Evolutionary conservation across 1,139 yeast species (phyloP).

Genomic region (Kodamaea plutei): DNA sequence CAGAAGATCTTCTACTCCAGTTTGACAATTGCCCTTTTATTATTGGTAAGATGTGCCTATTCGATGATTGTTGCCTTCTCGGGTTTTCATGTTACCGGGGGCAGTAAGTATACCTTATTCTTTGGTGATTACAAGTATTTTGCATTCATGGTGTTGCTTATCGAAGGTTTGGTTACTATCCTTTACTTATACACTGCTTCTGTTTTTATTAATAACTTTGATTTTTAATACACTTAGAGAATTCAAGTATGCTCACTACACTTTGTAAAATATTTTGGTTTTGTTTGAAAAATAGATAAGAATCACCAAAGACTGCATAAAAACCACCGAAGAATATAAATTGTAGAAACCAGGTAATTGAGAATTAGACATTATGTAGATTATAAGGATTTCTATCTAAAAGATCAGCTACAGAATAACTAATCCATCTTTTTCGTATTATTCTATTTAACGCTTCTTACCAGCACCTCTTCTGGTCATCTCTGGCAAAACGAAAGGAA

Average conservation of each 20-base stretch:
- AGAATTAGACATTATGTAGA: too few species aligned
- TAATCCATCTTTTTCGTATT: too few species aligned
- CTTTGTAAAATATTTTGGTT: too few species aligned
- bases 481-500: slow-evolving; percentile 88
- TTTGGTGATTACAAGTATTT: slow-evolving; percentile 19
- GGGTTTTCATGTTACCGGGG: slow-evolving; percentile 11
- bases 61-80: slow-evolving; percentile 14
- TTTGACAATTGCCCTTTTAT: slow-evolving; percentile 6
- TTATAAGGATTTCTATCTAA: too few species aligned
- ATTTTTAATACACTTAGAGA: background rate
- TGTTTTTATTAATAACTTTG: background rate
- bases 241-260: background rate
- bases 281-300: too few species aligned
- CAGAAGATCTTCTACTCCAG: slow-evolving; percentile 1
- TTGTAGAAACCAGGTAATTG: too few species aligned
- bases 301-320: too few species aligned
- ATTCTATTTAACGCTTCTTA: slow-evolving; percentile 7
- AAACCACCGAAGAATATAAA: too few species aligned
- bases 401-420: too few species aligned
- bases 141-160: slow-evolving; percentile 15
- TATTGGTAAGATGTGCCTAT: slow-evolving; percentile 15
- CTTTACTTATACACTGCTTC: background rate
- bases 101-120: slow-evolving; percentile 14
- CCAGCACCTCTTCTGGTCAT: slow-evolving; percentile 63
- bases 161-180: slow-evolving; percentile 7